Evolutionary conservation across 225 moss, liverwort and hornwort species (phyloP), one percentile per base, ranked within the genome.

Genomic region (Asterella californica): DNA sequence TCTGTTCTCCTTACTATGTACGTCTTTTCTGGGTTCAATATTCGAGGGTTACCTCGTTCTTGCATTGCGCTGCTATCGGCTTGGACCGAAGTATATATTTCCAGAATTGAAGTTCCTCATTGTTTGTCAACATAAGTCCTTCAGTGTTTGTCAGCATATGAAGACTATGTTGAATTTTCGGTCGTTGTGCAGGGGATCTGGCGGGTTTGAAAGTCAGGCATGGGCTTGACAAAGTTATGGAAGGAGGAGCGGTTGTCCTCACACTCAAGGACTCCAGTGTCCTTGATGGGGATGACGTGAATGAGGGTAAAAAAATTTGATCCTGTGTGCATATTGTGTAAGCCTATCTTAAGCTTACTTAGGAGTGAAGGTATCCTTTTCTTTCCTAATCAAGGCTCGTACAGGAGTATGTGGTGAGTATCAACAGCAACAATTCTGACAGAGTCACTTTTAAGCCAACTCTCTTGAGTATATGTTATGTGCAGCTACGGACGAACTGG

Each of bases 161-260:
- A 70, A 69, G 66, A 74, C 76, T 29, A 68, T 38, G 77, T 34
- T 48, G 67, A 66, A 79, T 49, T 79, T 32, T 88, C 77, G 63
- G 78, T 78, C 78, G 45, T 68, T 73, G 60, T 86, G 85, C 87
- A 96, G 94, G 92, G 88, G 95, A 95, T 82, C 82, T 99, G 77
- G 92, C 95, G 74, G 99, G 99, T 67, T 66, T 99, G 86, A 99
- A 95, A 89, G 88, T 99, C 76, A 90, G 84, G 60, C 99, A 99
- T 95, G 95, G 95, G 27, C 75, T 99, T 47, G 99, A 97, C 86
- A 89, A 84, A 87, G 97, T 99, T 76, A 92, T 99, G 97, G 97
- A 95, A 81, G 99, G 94, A 79, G 92, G 88, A 79, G 85, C 99
- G 30, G 87, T 95, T 74, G 91, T 99, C 46, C 92, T 99, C 62